These are phyloP conservation scores for Ogataea pignaliae DNA, from an alignment of 805 yeast species.

Conservation along the genomic window DNA sequence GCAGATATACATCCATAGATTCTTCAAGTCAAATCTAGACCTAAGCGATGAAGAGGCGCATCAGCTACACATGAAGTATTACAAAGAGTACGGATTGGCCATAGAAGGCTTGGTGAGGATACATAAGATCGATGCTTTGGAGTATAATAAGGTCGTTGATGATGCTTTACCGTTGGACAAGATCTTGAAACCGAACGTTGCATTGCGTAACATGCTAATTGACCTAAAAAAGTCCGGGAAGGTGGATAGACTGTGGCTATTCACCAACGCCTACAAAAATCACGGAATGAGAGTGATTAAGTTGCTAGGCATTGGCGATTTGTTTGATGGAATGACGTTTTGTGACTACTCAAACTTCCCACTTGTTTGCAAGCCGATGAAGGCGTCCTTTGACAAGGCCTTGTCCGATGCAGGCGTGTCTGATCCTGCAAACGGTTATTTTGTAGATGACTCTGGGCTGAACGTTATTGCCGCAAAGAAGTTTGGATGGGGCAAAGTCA, in stretches of 20 bases:
- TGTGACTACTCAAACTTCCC: constrained; percentile 78
- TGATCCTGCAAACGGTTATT: constrained; percentile 51
- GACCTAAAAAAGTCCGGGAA: constrained; percentile 40
- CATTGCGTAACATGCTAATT: constrained; percentile 49
- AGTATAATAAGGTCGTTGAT: constrained; percentile 84
- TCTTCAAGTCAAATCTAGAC: constrained; percentile 61
- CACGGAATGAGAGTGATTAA: constrained; percentile 82
- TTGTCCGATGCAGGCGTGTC: constrained; percentile 58
- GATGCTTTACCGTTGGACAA: constrained; percentile 84
- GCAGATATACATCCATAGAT: constrained; percentile 81
- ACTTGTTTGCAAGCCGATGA: constrained; percentile 87
- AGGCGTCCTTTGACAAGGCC: constrained; percentile 59
- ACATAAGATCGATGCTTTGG: constrained; percentile 78
- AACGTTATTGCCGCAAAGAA: constrained; percentile 71
- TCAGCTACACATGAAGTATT: constrained; percentile 66
- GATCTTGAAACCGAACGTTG: constrained; percentile 61
- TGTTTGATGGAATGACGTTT: constrained; percentile 89
- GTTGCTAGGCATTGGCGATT: constrained; percentile 82
- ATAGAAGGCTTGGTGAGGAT: constrained; percentile 78
- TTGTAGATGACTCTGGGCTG: constrained; percentile 81
- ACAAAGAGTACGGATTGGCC: constrained; percentile 85
- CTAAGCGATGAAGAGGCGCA: constrained; percentile 72
- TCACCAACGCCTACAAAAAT: constrained; percentile 89
- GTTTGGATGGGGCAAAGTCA: constrained; percentile 66
- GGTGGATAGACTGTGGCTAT: constrained; percentile 79